phyloP scores from a whole-genome alignment of 768 basidiomycete genomes.

The Amanita rubescens region DNA sequence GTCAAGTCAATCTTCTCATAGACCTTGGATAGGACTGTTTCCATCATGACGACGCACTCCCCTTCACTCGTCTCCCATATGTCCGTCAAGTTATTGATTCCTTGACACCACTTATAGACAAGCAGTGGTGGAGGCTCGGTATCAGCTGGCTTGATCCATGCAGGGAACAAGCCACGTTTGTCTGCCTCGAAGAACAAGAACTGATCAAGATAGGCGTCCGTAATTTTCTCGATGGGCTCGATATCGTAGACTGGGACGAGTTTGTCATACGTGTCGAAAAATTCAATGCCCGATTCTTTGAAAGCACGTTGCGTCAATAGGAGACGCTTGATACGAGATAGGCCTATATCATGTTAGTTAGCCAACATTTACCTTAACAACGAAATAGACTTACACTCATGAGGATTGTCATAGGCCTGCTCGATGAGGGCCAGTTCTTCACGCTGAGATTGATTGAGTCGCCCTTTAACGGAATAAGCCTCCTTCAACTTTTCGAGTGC shows the following conservation, averaged over 20 bases:
- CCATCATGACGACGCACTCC: constrained; percentile 98
- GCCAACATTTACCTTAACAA: not conserved
- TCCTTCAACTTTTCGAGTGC: constrained; percentile 98
- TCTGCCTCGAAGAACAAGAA: constrained; percentile 99
- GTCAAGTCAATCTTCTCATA: constrained; percentile 99
- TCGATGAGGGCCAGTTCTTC: constrained; percentile 98
- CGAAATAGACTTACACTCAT: constrained; percentile 63
- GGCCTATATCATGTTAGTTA: constrained; percentile 31
- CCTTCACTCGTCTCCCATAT: constrained; percentile 99
- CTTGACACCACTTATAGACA: constrained; percentile 99
- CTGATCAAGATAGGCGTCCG: constrained; percentile 97
- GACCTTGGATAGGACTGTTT: constrained; percentile 94
- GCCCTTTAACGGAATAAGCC: constrained; percentile 94
- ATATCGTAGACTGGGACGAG: constrained; percentile 99
- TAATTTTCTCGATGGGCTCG: constrained; percentile 99
- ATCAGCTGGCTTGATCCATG: constrained; percentile 99
- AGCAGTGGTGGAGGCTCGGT: constrained; percentile 95
- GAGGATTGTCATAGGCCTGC: constrained; percentile 98
- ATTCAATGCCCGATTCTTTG: constrained; percentile 96
- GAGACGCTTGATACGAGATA: constrained; percentile 97
- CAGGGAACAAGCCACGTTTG: constrained; percentile 95
- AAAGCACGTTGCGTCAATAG: constrained; percentile 96
- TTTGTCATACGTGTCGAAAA: constrained; percentile 97
- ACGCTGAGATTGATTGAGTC: constrained; percentile 95
- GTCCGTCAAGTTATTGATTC: constrained; percentile 97